Evolutionary conservation across 345 rosid species (phyloP).

Genomic region (Hypericum androsaemum): DNA sequence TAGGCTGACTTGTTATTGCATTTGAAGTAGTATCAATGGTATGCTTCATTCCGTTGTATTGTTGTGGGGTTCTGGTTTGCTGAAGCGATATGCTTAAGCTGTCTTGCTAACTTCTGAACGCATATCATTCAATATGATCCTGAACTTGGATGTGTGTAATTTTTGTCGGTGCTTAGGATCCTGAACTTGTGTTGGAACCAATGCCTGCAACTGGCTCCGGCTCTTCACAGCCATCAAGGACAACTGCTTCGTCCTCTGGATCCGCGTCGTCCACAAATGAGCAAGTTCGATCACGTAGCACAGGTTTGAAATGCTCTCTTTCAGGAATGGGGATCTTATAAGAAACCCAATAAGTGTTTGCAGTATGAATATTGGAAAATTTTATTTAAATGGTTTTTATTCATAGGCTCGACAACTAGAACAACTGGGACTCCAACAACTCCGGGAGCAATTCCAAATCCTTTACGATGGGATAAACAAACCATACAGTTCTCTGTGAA

Average conservation of each 20-base stretch:
- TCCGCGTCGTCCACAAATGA: constrained; percentile 37
- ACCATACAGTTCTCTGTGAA: constrained; percentile 92
- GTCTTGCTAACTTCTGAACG: no score
- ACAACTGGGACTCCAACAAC: constrained; percentile 49
- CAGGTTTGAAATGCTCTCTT: constrained; percentile 29
- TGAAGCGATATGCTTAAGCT: no score
- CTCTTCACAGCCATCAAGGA: background rate
- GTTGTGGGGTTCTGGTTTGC: no score
- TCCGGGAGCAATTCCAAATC: constrained; percentile 33
- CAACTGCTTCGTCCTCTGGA: constrained; percentile 43
- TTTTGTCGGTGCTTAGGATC: no score
- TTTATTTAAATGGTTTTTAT: background rate
- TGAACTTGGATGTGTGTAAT: no score
- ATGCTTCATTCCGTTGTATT: no score
- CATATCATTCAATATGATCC: no score
- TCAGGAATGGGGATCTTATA: background rate
- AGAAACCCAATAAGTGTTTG: no score
- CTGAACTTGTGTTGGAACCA: background rate
- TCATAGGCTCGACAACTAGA: constrained; percentile 58
- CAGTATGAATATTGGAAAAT: no score
- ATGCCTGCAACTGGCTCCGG: background rate
- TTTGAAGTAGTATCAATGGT: no score
- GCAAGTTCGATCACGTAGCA: constrained; percentile 40
- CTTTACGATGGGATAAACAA: constrained; percentile 79
- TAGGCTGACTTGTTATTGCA: no score